phyloP scores from a whole-genome alignment of 192 early-diverging fungal species.

The Podila minutissima region DNA sequence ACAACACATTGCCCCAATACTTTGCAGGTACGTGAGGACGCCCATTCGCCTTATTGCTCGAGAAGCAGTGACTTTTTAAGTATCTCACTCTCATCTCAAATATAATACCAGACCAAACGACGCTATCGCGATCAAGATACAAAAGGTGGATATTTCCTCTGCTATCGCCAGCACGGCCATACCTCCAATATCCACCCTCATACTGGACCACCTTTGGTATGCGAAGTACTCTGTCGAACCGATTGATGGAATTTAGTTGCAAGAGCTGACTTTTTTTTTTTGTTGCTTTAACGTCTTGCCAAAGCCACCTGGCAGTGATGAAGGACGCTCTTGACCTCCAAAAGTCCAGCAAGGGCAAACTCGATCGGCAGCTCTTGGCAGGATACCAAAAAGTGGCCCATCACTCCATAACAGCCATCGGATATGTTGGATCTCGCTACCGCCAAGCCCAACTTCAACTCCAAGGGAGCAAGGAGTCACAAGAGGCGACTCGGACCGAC shows the following conservation, averaged over 20 bases:
- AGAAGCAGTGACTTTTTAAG: not conserved
- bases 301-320: conserved; percentile 17
- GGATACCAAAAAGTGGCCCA: conserved; percentile 11
- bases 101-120: conserved; percentile 11
- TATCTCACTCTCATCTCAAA: not conserved
- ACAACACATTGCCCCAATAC: conserved; percentile 6
- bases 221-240: not conserved
- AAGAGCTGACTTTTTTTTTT: not conserved
- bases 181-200: not conserved
- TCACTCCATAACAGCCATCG: conserved; percentile 14
- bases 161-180: conserved; percentile 1
- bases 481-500: not conserved
- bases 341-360: conserved; percentile 2
- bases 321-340: not conserved
- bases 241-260: not conserved
- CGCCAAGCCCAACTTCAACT: not conserved
- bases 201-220: conserved; percentile 24
- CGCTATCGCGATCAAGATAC: conserved; percentile 12
- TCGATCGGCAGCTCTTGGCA: conserved; percentile 10
- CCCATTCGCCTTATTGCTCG: not conserved
- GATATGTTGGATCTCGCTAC: conserved; percentile 13
- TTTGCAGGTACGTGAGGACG: conserved; percentile 12
- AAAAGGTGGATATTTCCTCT: conserved; percentile 19
- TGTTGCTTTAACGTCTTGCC: not conserved
- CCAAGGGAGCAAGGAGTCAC: not conserved